Evolutionary conservation across 2,329 filamentous ascomycete species (phyloP).

Genomic region (Juglanconis juglandina): DNA sequence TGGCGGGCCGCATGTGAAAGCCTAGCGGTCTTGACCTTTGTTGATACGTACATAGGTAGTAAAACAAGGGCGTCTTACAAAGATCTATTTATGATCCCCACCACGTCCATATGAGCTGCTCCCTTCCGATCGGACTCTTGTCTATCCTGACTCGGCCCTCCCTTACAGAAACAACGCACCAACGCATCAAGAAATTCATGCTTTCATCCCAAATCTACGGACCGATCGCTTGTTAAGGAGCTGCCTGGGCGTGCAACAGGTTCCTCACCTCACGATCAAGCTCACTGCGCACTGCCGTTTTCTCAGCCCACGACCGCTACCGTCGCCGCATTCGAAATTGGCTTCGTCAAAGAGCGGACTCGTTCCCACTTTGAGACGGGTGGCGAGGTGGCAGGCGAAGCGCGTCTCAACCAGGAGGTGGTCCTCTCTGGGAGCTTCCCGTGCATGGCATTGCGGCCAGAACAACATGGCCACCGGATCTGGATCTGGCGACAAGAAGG

Average conservation of each 20-base stretch:
- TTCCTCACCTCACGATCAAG: background rate
- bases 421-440: conserved; percentile 13
- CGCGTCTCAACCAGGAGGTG: conserved; percentile 17
- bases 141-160: background rate
- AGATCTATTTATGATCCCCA: background rate
- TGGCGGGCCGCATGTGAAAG: background rate
- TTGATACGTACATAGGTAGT: background rate
- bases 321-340: background rate
- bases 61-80: background rate
- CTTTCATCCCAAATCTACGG: background rate
- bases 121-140: background rate
- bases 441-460: conserved; percentile 23
- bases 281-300: background rate
- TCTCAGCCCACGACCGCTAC: background rate
- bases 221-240: background rate
- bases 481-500: conserved; percentile 42
- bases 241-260: background rate
- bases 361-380: conserved; percentile 10
- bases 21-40: background rate
- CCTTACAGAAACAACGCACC: background rate
- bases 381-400: conserved; percentile 10
- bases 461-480: conserved; percentile 34
- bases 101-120: background rate
- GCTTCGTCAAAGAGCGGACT: conserved; percentile 1
- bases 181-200: background rate